These are phyloP conservation scores for Astrephomene gubernaculifera DNA, from an alignment of 139 green algal genomes.

Conservation along the genomic window DNA sequence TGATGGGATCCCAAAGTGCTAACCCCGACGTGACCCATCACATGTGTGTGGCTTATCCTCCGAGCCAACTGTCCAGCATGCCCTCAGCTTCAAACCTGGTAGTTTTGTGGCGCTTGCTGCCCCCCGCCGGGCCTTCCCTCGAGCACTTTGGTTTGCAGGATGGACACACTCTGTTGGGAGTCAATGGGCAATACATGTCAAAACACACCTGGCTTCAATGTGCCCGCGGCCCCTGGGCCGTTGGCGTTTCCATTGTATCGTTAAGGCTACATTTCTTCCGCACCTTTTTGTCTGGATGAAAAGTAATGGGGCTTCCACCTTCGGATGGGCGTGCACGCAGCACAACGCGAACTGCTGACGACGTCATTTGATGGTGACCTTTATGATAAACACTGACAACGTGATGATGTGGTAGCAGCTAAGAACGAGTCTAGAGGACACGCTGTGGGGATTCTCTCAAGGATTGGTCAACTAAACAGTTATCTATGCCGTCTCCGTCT, in stretches of 20 bases:
- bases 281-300: slow-evolving; percentile 48
- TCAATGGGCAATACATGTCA: not conserved
- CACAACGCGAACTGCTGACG: slow-evolving; percentile 34
- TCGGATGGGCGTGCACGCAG: slow-evolving; percentile 46
- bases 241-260: not conserved
- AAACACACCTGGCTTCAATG: not conserved
- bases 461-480: no score
- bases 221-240: slow-evolving; percentile 1
- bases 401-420: no score
- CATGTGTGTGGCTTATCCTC: no score
- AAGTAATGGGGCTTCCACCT: not conserved
- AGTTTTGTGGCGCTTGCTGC: slow-evolving; percentile 39
- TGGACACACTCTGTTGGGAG: slow-evolving; percentile 36
- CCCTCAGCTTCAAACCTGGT: slow-evolving; percentile 51
- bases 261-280: not conserved
- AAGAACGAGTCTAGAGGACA: no score
- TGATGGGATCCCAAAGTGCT: no score
- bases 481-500: no score
- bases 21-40: no score
- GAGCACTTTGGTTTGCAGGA: slow-evolving; percentile 37
- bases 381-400: no score
- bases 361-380: slow-evolving; percentile 51
- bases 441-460: no score
- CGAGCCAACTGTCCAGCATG: no score
- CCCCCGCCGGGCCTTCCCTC: slow-evolving; percentile 23